These are phyloP conservation scores for Letharia lupina DNA, from an alignment of 495 filamentous ascomycete genomes.

Conservation along the genomic window DNA sequence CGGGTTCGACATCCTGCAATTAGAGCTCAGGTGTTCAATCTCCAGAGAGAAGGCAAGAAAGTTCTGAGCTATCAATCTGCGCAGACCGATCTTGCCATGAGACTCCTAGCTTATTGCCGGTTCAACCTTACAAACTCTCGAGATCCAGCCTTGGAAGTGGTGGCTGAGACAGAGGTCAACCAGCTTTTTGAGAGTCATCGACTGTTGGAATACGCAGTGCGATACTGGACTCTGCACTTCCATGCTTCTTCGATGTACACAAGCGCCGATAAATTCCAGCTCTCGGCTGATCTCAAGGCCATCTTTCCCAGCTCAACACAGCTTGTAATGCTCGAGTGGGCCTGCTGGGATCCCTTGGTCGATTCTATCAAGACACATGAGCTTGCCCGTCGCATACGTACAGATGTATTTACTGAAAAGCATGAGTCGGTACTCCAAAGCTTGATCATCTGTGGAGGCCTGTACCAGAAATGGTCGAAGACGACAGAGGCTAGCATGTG, in stretches of 20 bases:
- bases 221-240: constrained; percentile 54
- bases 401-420: constrained; percentile 46
- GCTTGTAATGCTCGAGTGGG: constrained; percentile 47
- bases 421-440: constrained; percentile 50
- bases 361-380: constrained; percentile 40
- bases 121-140: constrained; percentile 37
- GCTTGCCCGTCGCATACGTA: constrained; percentile 45
- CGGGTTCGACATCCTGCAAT: constrained; percentile 53
- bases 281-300: constrained; percentile 41
- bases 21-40: constrained; percentile 40
- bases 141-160: constrained; percentile 43
- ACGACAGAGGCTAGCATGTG: constrained; percentile 39
- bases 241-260: constrained; percentile 42
- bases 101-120: constrained; percentile 47
- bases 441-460: constrained; percentile 44
- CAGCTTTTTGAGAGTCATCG: constrained; percentile 42
- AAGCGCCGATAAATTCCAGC: constrained; percentile 34
- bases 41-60: constrained; percentile 33
- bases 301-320: constrained; percentile 45
- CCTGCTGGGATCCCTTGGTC: constrained; percentile 39
- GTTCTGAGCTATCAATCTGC: constrained; percentile 41
- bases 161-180: constrained; percentile 39
- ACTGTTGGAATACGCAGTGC: constrained; percentile 49
- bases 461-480: constrained; percentile 35
- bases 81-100: constrained; percentile 46